Evolutionary conservation across 2,329 filamentous ascomycete genomes (phyloP), one percentile per base, ranked within the genome.

Genomic region (Huntiella abstrusa): DNA sequence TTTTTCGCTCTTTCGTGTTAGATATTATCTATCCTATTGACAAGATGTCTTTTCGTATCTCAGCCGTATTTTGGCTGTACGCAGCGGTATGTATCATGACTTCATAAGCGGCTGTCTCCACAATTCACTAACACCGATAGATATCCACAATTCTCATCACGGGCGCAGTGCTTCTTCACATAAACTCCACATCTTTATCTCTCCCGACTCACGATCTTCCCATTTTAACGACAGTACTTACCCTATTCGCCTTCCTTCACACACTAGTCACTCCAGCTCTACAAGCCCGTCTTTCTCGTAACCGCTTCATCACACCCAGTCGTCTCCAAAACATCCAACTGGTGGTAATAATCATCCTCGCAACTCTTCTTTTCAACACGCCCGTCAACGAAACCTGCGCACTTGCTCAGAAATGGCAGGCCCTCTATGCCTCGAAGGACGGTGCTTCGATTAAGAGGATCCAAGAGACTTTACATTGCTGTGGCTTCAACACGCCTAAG

Each of bases 401-500:
- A 7, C 45, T 55, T 13, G 47, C 51, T 4, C 50, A 47, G 0
- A 41, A 45, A 22, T 56, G 54, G 55, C 55, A 56, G 46, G 44
- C 40, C 1, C 47, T 54, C 3, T 55, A 53, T 36, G 50, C 51
- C 33, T 53, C 54, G 0, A 73, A 76, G 50, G 63, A 81, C 46
- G 64, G 51, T 1, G 51, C 53, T 1, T 58, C 64, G 2, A 69
- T 84, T 48, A 62, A 66, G 37, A 58, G 60, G 2, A 77, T 85
- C 43, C 80, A 85, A 54, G 75, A 84, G 55, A 58, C 67, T 0
- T 68, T 82, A 32, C 56, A 69, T 5, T 85, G 80, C 61, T 85
- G 80, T 53, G 80, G 80, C 0, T 63, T 82, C 33, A 66, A 66
- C 47, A 68, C 64, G 4, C 56, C 73, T 22, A 58, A 56, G 28